Evolutionary conservation across 1,284 basidiomycete species (phyloP), one percentile per base, ranked within the genome.

Genomic region (Chiua sp.): DNA sequence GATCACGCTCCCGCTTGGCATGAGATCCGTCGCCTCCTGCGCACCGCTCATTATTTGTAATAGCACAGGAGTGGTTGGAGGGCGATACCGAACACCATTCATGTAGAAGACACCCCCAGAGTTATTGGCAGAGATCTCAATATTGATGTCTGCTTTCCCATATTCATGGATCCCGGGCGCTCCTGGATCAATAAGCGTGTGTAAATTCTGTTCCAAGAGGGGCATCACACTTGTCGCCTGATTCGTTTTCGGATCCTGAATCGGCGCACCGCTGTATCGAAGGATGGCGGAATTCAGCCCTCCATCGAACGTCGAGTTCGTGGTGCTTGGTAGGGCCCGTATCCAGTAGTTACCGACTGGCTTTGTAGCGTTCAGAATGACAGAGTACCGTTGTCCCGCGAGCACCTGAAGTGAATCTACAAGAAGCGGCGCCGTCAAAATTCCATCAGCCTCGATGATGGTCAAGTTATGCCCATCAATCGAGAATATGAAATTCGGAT

Each of bases 271-370:
- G 0, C 53, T 63, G 67, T 88, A 88, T 33, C 82, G 78, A 15
- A 88, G 67, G 59, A 88, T 83, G 4, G 85, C 86, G 3, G 78
- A 77, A 67, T 80, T 85, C 22, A 79, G 63, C 4, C 81, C 81
- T 12, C 73, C 74, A 8, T 53, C 55, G 59, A 80, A 77, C 32
- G 46, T 55, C 15, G 69, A 15, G 6, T 60, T 61, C 13, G 26
- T 2, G 3, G 44, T 62, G 32, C 4, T 62, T 11, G 70, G 70
- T 12, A 70, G 33, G 3, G 70, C 64, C 12, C 70, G 65, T 49
- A 75, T 59, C 72, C 72, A 76, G 50, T 75, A 75, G 47, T 75
- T 73, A 33, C 26, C 65, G 11, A 72, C 55, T 0, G 61, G 57
- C 18, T 67, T 54, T 6, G 65, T 62, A n/a, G 73, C 72, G 7